Percentiles rank a stretch among this genome's conserved stretches.
Evolutionary conservation across 768 basidiomycete genomes (phyloP).

Genomic region (Termitomyces sp.): DNA sequence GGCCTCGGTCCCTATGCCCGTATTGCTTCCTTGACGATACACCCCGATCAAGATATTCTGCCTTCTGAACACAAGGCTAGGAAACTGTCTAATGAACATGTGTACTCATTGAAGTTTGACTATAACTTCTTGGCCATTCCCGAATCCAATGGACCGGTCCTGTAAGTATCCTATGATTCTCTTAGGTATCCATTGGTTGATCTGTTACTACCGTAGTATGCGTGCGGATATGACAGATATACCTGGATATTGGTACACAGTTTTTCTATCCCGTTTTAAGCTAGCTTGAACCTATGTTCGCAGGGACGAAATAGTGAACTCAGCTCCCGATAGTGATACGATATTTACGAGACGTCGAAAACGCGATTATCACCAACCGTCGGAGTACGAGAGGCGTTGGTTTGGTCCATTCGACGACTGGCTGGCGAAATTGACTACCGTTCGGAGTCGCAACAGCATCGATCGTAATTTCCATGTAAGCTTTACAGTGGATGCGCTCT

Average conservation of each 20-base stretch:
- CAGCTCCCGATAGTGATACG: background rate
- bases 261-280: background rate
- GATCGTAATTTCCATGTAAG: background rate
- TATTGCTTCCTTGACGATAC: background rate
- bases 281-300: background rate
- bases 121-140: background rate
- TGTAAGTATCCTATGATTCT: background rate
- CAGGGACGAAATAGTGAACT: background rate
- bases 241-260: background rate
- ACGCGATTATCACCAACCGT: background rate
- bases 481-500: background rate
- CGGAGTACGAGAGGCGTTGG: background rate
- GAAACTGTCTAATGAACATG: background rate
- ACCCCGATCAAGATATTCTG: background rate
- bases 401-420: background rate
- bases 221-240: slow-evolving; percentile 2
- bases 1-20: background rate
- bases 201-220: background rate
- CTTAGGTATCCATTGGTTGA: background rate
- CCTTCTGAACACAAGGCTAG: background rate
- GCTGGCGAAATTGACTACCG: background rate
- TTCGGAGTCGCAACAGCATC: background rate
- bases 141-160: background rate
- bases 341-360: background rate
- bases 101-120: background rate